Evolutionary conservation across 176 grass and related monocot genomes (phyloP).

Genomic region (Bonia amplexicaulis): DNA sequence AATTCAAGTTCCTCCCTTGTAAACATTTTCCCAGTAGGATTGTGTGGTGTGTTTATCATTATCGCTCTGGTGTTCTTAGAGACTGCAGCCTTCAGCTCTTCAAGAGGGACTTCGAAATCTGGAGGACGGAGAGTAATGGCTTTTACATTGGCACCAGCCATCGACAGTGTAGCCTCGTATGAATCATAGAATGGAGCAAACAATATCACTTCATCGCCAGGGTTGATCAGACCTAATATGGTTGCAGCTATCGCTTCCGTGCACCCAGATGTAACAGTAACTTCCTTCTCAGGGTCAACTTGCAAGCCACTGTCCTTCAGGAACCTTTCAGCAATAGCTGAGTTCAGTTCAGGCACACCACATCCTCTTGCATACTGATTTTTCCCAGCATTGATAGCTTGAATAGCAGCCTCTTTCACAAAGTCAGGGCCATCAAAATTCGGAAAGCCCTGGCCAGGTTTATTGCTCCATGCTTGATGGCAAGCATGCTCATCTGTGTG

Average conservation of each 20-base stretch:
- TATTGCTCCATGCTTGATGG: conserved; percentile 88
- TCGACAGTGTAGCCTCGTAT: conserved; percentile 76
- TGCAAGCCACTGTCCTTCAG: conserved; percentile 71
- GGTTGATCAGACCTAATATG: conserved; percentile 87
- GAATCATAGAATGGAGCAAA: conserved; percentile 98
- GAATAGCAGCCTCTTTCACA: conserved; percentile 84
- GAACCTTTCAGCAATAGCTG: conserved; percentile 62
- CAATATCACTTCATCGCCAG: conserved; percentile 87
- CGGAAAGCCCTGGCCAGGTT: conserved; percentile 94
- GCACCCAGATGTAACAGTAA: conserved; percentile 95
- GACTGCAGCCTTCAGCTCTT: conserved; percentile 71
- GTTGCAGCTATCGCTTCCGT: conserved; percentile 97
- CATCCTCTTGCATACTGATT: conserved; percentile 95
- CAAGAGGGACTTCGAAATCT: conserved; percentile 73
- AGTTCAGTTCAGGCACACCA: conserved; percentile 83
- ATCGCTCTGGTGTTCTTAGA: conserved; percentile 75
- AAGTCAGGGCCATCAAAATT: conserved; percentile 97
- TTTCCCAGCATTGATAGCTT: conserved; percentile 80
- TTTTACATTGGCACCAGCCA: conserved; percentile 87
- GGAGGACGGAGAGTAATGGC: conserved; percentile 69
- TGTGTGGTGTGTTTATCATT: conserved; percentile 99
- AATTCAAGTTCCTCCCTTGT: conserved; percentile 70
- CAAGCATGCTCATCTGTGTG: conserved; percentile 98
- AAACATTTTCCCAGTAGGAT: conserved; percentile 99
- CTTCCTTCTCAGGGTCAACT: conserved; percentile 80